A percentile compares a stretch with the other conserved stretches of the same genome.
Conservation (phyloP, 2,329 filamentous ascomycete species). For the Alternaria tenuissima region DNA sequence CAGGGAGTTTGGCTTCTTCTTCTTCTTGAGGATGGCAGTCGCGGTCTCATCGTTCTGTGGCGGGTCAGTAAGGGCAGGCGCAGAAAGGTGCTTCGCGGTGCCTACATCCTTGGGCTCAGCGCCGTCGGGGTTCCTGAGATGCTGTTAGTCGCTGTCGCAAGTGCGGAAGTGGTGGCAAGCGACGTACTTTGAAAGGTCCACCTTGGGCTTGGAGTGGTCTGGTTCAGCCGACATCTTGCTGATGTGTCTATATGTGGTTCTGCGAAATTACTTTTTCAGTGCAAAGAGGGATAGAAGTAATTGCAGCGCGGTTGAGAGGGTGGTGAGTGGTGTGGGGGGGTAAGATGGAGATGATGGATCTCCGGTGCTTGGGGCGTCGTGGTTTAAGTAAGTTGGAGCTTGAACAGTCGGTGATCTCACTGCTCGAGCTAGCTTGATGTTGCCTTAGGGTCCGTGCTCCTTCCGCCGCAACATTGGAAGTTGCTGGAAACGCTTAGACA, state of each 20-base stretch:
- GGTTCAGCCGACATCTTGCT: conserved; percentile 60
- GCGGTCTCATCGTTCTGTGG: conserved; percentile 84
- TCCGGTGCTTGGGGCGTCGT: conserved; percentile 36
- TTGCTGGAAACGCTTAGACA: conserved; percentile 34
- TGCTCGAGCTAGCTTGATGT: conserved; percentile 34
- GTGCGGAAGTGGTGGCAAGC: conserved; percentile 29
- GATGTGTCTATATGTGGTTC: conserved; percentile 27
- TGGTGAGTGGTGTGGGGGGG: conserved; percentile 31
- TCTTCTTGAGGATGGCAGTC: conserved; percentile 98
- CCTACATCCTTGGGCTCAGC: conserved; percentile 82
- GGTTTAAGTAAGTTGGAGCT: conserved; percentile 48
- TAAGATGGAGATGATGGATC: conserved; percentile 37
- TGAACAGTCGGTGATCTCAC: conserved; percentile 40
- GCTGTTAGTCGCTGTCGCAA: conserved; percentile 53
- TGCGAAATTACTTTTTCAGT: conserved; percentile 20
- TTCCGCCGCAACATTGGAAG: conserved; percentile 41
- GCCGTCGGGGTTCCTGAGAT: conserved; percentile 81
- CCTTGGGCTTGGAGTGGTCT: conserved; percentile 58
- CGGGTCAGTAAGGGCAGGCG: conserved; percentile 41
- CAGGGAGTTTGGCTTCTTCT: conserved; percentile 99
- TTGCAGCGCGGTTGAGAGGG: conserved; percentile 28
- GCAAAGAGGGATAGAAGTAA: conserved; percentile 19
- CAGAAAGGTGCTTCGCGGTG: conserved; percentile 20
- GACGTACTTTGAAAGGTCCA: conserved; percentile 58
- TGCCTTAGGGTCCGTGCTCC: conserved; percentile 33